Evolutionary conservation across 2,329 filamentous ascomycete genomes (phyloP).

Genomic region (Lojkania enalia): DNA sequence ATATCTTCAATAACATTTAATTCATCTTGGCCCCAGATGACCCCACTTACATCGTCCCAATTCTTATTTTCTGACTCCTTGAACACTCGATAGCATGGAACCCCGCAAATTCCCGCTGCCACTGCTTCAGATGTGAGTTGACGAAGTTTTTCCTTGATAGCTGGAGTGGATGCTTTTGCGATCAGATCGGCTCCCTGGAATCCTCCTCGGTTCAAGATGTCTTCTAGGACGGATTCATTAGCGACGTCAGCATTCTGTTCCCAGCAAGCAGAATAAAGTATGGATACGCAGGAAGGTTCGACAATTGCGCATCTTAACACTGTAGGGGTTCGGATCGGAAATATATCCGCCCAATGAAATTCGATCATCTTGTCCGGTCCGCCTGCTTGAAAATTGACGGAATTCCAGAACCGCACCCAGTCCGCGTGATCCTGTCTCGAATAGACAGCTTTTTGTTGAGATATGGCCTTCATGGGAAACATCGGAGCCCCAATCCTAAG

Average conservation of each 20-base stretch:
- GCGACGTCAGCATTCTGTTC: conserved; percentile 34
- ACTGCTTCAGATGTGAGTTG: conserved; percentile 38
- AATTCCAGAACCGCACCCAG: conserved; percentile 40
- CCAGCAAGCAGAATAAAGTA: conserved; percentile 42
- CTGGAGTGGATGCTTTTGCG: conserved; percentile 27
- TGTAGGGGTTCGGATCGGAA: conserved; percentile 41
- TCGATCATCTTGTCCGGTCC: conserved; percentile 26
- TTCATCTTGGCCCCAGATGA: conserved; percentile 43
- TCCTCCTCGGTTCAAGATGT: conserved; percentile 31
- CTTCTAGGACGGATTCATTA: conserved; percentile 26
- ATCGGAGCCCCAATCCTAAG: conserved; percentile 39
- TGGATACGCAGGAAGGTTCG: conserved; percentile 22
- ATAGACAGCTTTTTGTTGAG: conserved; percentile 30
- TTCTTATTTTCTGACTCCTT: conserved; percentile 10
- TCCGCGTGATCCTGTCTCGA: conserved; percentile 36
- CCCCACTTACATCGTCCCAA: conserved; percentile 25
- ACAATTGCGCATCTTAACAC: conserved; percentile 36
- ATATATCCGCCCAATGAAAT: conserved; percentile 36
- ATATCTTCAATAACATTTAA: conserved; percentile 38
- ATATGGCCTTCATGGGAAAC: conserved; percentile 29
- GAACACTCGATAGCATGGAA: conserved; percentile 38
- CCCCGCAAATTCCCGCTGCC: conserved; percentile 35
- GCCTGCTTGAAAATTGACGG: conserved; percentile 33
- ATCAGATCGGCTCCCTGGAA: conserved; percentile 30
- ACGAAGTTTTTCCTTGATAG: conserved; percentile 29